Evolutionary conservation across 2,329 filamentous ascomycete genomes (phyloP).

Genomic region (Fusarium sp.): DNA sequence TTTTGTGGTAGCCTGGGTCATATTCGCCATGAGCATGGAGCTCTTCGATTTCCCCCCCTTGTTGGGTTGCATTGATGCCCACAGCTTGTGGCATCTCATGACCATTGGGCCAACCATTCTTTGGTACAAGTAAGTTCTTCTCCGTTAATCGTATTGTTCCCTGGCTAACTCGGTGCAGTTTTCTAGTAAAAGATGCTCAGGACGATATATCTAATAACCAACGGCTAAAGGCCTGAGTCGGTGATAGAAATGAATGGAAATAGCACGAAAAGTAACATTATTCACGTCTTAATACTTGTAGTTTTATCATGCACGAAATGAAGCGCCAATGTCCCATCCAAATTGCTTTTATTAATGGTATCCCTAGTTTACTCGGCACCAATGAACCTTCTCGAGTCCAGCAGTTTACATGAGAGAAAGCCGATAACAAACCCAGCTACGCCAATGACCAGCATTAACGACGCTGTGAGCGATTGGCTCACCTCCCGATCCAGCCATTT

Average conservation of each 20-base stretch:
- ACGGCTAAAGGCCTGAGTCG: constrained; percentile 72
- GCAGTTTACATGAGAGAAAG: constrained; percentile 27
- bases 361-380: background rate
- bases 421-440: constrained; percentile 25
- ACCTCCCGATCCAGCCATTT: constrained; percentile 32
- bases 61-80: constrained; percentile 86
- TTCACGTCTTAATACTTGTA: background rate
- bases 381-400: constrained; percentile 18
- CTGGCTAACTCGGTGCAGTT: constrained; percentile 66
- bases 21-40: constrained; percentile 95
- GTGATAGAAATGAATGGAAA: background rate
- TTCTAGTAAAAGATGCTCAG: constrained; percentile 85
- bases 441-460: constrained; percentile 36
- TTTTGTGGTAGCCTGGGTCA: constrained; percentile 90
- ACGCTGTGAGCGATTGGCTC: constrained; percentile 33
- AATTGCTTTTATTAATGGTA: background rate
- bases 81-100: constrained; percentile 94
- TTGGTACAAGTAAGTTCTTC: constrained; percentile 92
- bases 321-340: background rate
- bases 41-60: constrained; percentile 92
- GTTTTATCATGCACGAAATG: constrained; percentile 1
- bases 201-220: constrained; percentile 79
- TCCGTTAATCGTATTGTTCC: background rate
- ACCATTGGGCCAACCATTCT: constrained; percentile 89
- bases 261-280: background rate